Evolutionary conservation across 768 basidiomycete genomes (phyloP), one percentile per base, ranked within the genome.

Genomic region (Lactarius sp.): DNA sequence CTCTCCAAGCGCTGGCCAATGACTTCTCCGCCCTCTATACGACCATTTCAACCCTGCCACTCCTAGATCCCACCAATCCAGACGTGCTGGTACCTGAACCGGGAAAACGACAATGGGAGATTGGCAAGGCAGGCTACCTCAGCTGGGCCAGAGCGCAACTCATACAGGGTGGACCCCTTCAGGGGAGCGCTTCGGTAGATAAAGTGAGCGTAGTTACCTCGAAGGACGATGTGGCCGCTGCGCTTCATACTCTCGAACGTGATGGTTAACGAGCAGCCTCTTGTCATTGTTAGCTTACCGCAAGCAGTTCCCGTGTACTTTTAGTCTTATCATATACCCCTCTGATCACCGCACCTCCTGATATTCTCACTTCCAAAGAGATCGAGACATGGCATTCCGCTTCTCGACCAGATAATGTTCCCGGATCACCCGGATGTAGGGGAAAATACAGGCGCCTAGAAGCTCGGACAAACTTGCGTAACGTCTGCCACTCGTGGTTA

Each of bases 91-190:
- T 76, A 31, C 69, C 78, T 4, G 82, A 85, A 61, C 83, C 85
- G 0, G 85, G 88, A 0, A 90, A 90, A 71, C 81, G 85, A 46
- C 81, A 81, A 10, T 94, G 92, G 91, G 90, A 93, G 75, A 82
- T 83, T 42, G 85, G 81, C 72, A 82, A 83, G 71, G 79, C 81
- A 1, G 91, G 89, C 5, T 94, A 94, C 72, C 71, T 87, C 5
- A 84, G 85, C 63, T 94, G 92, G 92, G 90, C 87, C 0, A 76
- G 85, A 1, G 76, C 77, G 20, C 82, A 84, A 71, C 72, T 88
- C 8, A 66, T 88, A 50, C 60, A 70, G n/a, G 60, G 54, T 13
- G 56, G 44, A 41, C 12, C 57, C 5, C 34, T 6, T 3, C 20
- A 7, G 20, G 27, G 27, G 13, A 36, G 61, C 6, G 34, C 50